Base-by-base conservation (phyloP, 345 rosid species). In the Gossypium sturtianum region DNA sequence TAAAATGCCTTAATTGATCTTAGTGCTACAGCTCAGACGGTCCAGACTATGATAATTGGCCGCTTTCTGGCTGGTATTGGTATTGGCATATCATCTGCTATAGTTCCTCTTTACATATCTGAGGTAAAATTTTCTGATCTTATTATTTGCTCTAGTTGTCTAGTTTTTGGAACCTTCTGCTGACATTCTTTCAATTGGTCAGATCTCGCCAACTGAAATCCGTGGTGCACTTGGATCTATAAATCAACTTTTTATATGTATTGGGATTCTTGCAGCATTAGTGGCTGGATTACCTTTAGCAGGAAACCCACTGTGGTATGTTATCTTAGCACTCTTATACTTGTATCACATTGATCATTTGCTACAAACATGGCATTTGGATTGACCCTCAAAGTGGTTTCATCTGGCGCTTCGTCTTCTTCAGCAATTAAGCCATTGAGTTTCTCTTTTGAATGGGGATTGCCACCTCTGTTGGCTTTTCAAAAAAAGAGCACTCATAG, bases 161-260 rank as follows among this genome's bases (percentile, higher is more conserved):
- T 74, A 51, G 25, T 72, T 72, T 29, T 11, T 48, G 67, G 52
- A 56, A 58, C 43, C 25, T 9, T 23, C 43, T 48, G 23, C 82
- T 87, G 67, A 81, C 45, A 9, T 70, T 70, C 34, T 56, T 75
- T 49, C 65, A 67, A 23, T 78, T 77, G 22, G 49, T 78, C 84
- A 95, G 99, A 93, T 95, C 78, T 95, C 99, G 41, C 98, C 99
- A 63, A 95, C 99, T 48, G 99, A 95, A 86, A 89, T 91, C 74
- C 98, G 99, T 17, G 99, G 98, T 77, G 90, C 97, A 19, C 91
- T 95, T 53, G 99, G 98, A 76, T 93, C 98, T 53, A 89, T 93
- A 77, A 95, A 95, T 78, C 99, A 95, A 82, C 92, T 95, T 78
- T 95, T 88, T 78, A 95, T 95, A 78, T 95, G 99, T 78, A 79